A percentile compares a stretch with the other conserved stretches of the same genome.
Conservation (phyloP, 2,329 filamentous ascomycete genomes). For the Aspergillus piperis region DNA sequence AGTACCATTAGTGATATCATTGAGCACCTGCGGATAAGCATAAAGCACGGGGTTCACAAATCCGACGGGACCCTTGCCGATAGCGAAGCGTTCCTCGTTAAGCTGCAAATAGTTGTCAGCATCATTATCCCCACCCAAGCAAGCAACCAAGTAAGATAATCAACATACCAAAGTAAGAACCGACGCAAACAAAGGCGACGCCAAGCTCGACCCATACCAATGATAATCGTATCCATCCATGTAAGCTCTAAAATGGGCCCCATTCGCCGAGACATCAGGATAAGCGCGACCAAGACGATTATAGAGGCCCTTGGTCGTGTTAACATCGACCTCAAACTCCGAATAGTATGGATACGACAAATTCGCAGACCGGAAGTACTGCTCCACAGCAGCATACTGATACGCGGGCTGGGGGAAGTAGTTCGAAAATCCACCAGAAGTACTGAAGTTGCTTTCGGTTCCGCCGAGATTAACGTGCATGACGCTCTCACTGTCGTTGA, state of each 20-base stretch:
- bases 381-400: slow-evolving; percentile 44
- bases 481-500: slow-evolving; percentile 30
- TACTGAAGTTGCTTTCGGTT: slow-evolving; percentile 35
- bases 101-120: slow-evolving; percentile 28
- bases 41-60: slow-evolving; percentile 55
- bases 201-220: slow-evolving; percentile 32
- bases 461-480: slow-evolving; percentile 36
- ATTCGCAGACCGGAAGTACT: slow-evolving; percentile 42
- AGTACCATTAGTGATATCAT: slow-evolving; percentile 46
- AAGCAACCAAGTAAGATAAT: not conserved
- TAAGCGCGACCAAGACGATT: slow-evolving; percentile 51
- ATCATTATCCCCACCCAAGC: not conserved
- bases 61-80: slow-evolving; percentile 51
- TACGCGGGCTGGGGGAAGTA: slow-evolving; percentile 47
- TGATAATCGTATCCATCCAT: slow-evolving; percentile 19
- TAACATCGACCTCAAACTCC: slow-evolving; percentile 35
- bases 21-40: slow-evolving; percentile 35
- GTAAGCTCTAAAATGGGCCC: slow-evolving; percentile 34
- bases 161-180: slow-evolving; percentile 31
- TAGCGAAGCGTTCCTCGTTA: slow-evolving; percentile 53
- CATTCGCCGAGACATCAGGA: slow-evolving; percentile 53
- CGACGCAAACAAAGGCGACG: slow-evolving; percentile 33
- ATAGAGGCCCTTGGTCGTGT: slow-evolving; percentile 44
- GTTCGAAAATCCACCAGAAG: slow-evolving; percentile 52
- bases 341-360: slow-evolving; percentile 34